These are phyloP conservation scores for Candida nemodendra DNA, from an alignment of 805 yeast species.

Conservation along the genomic window DNA sequence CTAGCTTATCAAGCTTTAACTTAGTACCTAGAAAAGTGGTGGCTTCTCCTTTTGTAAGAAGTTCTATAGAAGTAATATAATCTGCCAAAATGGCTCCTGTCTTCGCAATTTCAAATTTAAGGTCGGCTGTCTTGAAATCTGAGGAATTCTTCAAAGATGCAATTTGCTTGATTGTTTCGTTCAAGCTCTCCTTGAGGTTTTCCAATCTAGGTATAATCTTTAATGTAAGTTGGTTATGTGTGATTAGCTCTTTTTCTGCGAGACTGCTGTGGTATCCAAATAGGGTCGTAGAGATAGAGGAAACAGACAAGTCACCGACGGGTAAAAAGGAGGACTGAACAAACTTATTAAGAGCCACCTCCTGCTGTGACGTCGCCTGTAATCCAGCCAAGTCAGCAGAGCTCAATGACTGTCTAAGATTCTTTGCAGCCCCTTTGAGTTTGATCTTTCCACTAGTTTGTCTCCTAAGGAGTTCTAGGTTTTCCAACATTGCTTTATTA, in stretches of 20 bases:
- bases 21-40: constrained; percentile 32
- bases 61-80: constrained; percentile 44
- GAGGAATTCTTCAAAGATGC: constrained; percentile 45
- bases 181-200: constrained; percentile 51
- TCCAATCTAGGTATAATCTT: constrained; percentile 54
- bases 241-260: constrained; percentile 46
- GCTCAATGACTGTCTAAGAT: constrained; percentile 23
- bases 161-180: constrained; percentile 54
- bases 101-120: constrained; percentile 58
- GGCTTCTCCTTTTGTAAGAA: constrained; percentile 37
- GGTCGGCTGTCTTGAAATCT: constrained; percentile 57
- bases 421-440: constrained; percentile 23
- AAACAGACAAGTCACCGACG: constrained; percentile 37
- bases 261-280: constrained; percentile 31
- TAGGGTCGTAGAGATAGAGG: constrained; percentile 33
- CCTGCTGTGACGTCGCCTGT: constrained; percentile 15
- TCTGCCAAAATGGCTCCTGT: constrained; percentile 57
- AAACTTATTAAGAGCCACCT: constrained; percentile 37
- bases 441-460: constrained; percentile 33
- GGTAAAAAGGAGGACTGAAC: constrained; percentile 48
- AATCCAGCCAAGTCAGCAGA: constrained; percentile 24
- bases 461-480: constrained; percentile 30
- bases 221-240: constrained; percentile 48
- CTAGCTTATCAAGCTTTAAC: constrained; percentile 23
- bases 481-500: constrained; percentile 52